Conservation (phyloP, 768 basidiomycete genomes). For the Mycena metata region DNA sequence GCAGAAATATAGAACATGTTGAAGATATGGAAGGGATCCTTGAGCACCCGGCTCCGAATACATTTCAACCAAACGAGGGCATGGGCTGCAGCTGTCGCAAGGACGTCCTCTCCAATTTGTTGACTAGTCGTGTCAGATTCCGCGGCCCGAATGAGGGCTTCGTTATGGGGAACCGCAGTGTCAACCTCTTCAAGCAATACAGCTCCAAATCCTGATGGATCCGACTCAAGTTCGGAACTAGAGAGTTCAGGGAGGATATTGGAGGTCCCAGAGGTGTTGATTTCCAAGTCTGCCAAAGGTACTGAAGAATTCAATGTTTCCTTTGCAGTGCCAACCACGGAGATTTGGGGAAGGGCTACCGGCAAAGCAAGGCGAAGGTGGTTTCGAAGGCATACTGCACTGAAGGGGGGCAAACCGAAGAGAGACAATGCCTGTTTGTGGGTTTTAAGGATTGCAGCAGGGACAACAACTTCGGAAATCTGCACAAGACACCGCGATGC, state of each 20-base stretch:
- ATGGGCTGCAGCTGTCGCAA: neutral
- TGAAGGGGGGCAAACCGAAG: neutral
- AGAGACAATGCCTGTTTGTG: neutral
- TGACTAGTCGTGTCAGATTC: neutral
- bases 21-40: slow-evolving; percentile 48
- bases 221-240: neutral
- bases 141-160: neutral
- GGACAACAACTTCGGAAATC: slow-evolving; percentile 10
- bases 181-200: neutral
- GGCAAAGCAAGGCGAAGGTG: slow-evolving; percentile 9
- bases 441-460: slow-evolving; percentile 7
- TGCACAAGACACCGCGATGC: slow-evolving; percentile 35
- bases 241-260: neutral
- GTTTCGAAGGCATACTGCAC: neutral
- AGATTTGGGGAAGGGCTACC: neutral
- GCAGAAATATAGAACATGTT: slow-evolving; percentile 46
- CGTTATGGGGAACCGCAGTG: neutral
- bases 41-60: slow-evolving; percentile 42
- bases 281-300: neutral
- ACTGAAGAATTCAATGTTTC: neutral
- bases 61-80: neutral
- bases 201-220: slow-evolving; percentile 4
- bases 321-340: no score
- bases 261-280: neutral
- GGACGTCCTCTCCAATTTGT: neutral